Evolutionary conservation across 169 alveolate genomes (phyloP), one percentile per base, ranked within the genome.

Genomic region (Plasmodium relictum): DNA sequence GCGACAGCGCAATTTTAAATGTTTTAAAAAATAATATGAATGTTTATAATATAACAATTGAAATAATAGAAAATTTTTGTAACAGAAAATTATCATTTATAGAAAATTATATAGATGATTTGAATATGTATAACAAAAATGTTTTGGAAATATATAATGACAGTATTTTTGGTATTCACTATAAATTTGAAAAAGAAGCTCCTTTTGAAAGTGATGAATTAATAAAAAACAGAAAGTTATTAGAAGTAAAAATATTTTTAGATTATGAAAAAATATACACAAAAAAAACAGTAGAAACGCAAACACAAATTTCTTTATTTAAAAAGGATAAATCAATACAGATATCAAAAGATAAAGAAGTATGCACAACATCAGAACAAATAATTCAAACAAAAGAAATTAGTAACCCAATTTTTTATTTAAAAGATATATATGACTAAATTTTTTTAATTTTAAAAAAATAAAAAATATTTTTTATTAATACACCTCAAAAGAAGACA

Each of bases 201-300:
- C 54, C 73, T n/a, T 9, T 56, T 20, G 90, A 80, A 59, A 80
- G 61, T 80, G 90, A 80, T 37, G 90, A 80, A 71, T 68, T 62
- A 39, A 39, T 24, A 52, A 80, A 71, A 80, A 80, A 80, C 48
- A 80, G 54, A 48, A 80, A 52, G 54, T 61, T 80, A 56, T 50
- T 80, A 48, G 73, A 80, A 68, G 90, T 80, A n/a, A 80, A 80
- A 69, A 62, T 80, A 39, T 80, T 80, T 58, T 80, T 80, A 61
- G 90, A 80, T 59, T 80, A 80, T 68, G 85, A 80, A 80, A 80
- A 80, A 16, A 58, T 80, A 61, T 68, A 80, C 66, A 80, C 69
- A 9, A 80, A 80, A 80, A 80, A 44, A 80, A 80, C 90, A 7
- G 90, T 80, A 31, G 90, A 80, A 71, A 80, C 90, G 16, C 90